Evolutionary conservation across 306 rosid genomes (phyloP).

Genomic region (Arachis stenosperma): DNA sequence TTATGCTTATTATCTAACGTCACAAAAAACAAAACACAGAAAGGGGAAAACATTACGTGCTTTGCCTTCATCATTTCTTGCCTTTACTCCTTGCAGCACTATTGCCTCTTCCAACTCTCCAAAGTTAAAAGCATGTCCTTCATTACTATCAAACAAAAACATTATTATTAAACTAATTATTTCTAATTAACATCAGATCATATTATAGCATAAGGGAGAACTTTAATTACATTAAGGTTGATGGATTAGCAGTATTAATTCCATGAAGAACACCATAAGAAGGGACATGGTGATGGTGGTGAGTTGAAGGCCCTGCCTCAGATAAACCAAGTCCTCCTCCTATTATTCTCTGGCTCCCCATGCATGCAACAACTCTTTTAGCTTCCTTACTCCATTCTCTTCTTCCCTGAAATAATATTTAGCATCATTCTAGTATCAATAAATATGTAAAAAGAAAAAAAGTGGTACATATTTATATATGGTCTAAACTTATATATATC

Average conservation of each 20-base stretch:
- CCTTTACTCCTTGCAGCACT: conserved; percentile 72
- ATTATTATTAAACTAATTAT: too few species aligned
- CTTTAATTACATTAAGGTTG: conserved; percentile 65
- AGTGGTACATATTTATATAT: not conserved
- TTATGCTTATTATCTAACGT: conserved; percentile 48
- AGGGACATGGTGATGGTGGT: conserved; percentile 62
- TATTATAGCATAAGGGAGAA: not conserved
- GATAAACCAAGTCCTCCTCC: conserved; percentile 70
- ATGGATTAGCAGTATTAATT: conserved; percentile 53
- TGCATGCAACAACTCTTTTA: conserved; percentile 42
- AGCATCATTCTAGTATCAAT: not conserved
- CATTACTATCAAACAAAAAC: conserved; percentile 53
- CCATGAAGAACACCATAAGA: conserved; percentile 76
- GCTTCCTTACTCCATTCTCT: conserved; percentile 45
- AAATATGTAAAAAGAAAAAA: conserved; percentile 30
- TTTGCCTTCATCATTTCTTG: conserved; percentile 75
- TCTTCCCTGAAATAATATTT: conserved; percentile 42
- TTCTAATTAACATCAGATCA: too few species aligned
- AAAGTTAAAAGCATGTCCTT: conserved; percentile 76
- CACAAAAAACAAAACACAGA: conserved; percentile 40
- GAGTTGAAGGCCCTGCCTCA: conserved; percentile 67
- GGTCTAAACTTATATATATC: conserved; percentile 4
- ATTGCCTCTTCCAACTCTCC: conserved; percentile 95
- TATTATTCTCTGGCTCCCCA: conserved; percentile 77
- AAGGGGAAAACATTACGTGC: conserved; percentile 56